phyloP scores from a whole-genome alignment of 371 early-diverging fungal species.

The Funneliformis caledonium region DNA sequence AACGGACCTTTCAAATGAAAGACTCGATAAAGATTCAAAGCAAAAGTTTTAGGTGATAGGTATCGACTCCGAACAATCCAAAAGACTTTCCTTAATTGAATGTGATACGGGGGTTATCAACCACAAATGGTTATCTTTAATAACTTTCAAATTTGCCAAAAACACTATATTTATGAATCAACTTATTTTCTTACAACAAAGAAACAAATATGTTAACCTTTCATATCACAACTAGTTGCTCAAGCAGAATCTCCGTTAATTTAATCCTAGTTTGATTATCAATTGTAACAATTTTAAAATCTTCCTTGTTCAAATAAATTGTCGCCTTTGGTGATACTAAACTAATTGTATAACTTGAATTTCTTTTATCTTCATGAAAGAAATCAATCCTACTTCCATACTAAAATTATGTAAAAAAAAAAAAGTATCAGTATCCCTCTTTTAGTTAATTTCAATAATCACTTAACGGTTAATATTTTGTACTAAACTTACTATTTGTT shows the following conservation, averaged over 20 bases:
- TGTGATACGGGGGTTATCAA: too few relatives aligned
- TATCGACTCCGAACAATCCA: too few relatives aligned
- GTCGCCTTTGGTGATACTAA: slow-evolving; percentile 23
- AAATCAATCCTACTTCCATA: neutral
- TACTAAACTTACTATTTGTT: slow-evolving; percentile 18
- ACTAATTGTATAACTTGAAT: neutral
- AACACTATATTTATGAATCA: too few relatives aligned
- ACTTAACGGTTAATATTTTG: neutral
- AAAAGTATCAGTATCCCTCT: neutral
- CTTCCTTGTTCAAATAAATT: slow-evolving; percentile 12
- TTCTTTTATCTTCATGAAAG: slow-evolving; percentile 11
- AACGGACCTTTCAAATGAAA: too few relatives aligned
- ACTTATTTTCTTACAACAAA: too few relatives aligned
- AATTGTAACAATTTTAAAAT: slow-evolving; percentile 10
- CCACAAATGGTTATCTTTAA: too few relatives aligned
- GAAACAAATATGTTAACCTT: neutral
- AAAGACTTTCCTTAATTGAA: too few relatives aligned
- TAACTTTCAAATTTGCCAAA: too few relatives aligned
- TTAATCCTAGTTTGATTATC: slow-evolving; percentile 29
- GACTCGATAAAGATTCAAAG: too few relatives aligned
- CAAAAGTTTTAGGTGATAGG: too few relatives aligned
- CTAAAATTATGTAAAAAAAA: neutral
- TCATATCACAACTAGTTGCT: slow-evolving; percentile 6
- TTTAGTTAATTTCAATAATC: neutral
- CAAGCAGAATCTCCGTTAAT: neutral